A percentile compares a stretch with the other conserved stretches of the same genome.
Conservation (phyloP, 1,139 yeast species). For the Pichia terricola region DNA sequence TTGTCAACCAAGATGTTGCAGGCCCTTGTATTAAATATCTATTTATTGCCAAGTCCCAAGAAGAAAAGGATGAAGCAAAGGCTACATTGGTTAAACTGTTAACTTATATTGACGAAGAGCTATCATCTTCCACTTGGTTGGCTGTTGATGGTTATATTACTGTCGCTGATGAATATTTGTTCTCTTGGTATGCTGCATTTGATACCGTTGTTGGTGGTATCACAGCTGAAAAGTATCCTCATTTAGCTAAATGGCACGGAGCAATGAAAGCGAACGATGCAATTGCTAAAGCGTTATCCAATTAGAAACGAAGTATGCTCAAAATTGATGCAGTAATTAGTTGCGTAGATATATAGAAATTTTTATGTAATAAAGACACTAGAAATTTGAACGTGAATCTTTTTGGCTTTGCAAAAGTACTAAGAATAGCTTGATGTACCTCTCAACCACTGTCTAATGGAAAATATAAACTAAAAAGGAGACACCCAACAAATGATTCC, state of each 20-base stretch:
- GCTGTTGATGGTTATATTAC: constrained; percentile 2
- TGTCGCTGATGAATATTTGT: constrained; percentile 4
- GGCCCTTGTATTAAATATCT: background rate
- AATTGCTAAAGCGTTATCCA: constrained; percentile 3
- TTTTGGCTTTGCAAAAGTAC: too few relatives aligned
- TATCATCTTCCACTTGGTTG: constrained; percentile 2
- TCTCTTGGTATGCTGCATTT: background rate
- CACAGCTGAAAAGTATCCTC: constrained; percentile 3
- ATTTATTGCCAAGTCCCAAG: constrained; percentile 2
- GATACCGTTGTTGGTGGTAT: background rate
- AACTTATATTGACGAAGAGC: constrained; percentile 3
- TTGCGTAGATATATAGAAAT: too few relatives aligned
- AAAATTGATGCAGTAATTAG: too few relatives aligned
- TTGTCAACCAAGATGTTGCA: constrained; percentile 20
- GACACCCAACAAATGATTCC: too few relatives aligned
- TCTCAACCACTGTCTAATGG: too few relatives aligned
- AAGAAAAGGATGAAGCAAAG: background rate
- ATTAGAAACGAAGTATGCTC: background rate
- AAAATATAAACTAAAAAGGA: too few relatives aligned
- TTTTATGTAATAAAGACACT: too few relatives aligned
- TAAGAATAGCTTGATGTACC: too few relatives aligned
- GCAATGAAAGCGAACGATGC: constrained; percentile 11
- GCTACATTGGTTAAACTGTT: background rate
- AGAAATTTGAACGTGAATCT: too few relatives aligned
- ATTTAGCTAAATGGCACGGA: constrained; percentile 13